Conservation (phyloP, 345 rosid species). For the Gossypium thurberi region DNA sequence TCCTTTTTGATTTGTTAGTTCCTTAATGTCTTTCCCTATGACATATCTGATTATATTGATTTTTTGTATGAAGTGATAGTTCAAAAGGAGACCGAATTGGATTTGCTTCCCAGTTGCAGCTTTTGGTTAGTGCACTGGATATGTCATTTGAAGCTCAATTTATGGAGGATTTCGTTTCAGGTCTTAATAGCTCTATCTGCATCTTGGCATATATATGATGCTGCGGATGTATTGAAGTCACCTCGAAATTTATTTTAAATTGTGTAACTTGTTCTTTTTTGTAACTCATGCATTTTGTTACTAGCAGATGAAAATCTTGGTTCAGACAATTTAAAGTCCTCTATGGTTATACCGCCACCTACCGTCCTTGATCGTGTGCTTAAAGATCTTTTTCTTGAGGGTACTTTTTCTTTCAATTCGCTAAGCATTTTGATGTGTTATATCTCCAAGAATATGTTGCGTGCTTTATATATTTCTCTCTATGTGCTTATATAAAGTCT, state of each 20-base stretch:
- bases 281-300: neutral
- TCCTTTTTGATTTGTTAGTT: constrained; percentile 17
- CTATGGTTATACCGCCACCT: constrained; percentile 76
- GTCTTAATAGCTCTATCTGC: constrained; percentile 31
- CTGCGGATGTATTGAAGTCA: constrained; percentile 17
- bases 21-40: constrained; percentile 9
- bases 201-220: constrained; percentile 9
- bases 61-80: constrained; percentile 40
- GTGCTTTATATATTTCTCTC: neutral
- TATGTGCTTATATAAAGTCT: neutral
- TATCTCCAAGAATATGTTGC: constrained; percentile 9
- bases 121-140: constrained; percentile 67
- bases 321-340: constrained; percentile 57
- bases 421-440: neutral
- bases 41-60: constrained; percentile 15
- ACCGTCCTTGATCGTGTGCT: constrained; percentile 81
- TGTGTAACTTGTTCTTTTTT: neutral
- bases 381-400: constrained; percentile 83
- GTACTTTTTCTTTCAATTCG: constrained; percentile 25
- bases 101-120: constrained; percentile 74
- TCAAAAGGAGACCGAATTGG: constrained; percentile 53
- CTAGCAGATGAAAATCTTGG: constrained; percentile 63
- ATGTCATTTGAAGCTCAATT: constrained; percentile 69
- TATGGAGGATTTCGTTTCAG: constrained; percentile 91
- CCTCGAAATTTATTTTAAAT: constrained; percentile 12